phyloP scores from a whole-genome alignment of 352 stramenopile species.

The Phytophthora ohioensis region DNA sequence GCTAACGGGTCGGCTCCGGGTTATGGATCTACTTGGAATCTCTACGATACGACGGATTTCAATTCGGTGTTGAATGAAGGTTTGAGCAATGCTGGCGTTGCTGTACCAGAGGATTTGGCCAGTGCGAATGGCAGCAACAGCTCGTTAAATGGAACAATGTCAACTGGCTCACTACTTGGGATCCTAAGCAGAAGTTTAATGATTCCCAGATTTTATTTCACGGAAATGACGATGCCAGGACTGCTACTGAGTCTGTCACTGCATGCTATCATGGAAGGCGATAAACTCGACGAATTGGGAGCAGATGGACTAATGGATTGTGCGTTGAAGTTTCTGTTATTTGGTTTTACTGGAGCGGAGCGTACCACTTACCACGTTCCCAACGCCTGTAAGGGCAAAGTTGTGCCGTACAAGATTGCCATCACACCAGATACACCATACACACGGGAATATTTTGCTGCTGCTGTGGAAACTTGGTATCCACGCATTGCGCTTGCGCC shows the following conservation, averaged over 20 bases:
- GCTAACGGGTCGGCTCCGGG: conserved; percentile 44
- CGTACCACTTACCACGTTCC: conserved; percentile 52
- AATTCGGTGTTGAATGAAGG: conserved; percentile 26
- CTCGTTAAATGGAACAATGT: conserved; percentile 24
- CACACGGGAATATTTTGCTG: conserved; percentile 70
- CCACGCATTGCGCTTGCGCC: conserved; percentile 61
- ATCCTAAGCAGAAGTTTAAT: conserved; percentile 42
- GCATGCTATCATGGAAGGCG: conserved; percentile 50
- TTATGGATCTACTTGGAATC: conserved; percentile 51
- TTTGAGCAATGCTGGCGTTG: conserved; percentile 30
- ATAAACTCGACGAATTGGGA: conserved; percentile 56
- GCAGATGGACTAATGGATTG: conserved; percentile 52
- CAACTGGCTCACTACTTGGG: conserved; percentile 9
- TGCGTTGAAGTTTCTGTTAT: conserved; percentile 53
- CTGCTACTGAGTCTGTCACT: conserved; percentile 66
- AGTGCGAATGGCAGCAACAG: conserved; percentile 11
- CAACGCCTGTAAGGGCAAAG: conserved; percentile 50
- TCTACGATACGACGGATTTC: conserved; percentile 45
- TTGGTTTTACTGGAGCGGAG: conserved; percentile 59
- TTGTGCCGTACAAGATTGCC: conserved; percentile 79
- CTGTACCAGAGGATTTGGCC: conserved; percentile 14
- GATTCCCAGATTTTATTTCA: conserved; percentile 71
- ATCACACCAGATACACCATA: conserved; percentile 75
- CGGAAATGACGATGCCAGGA: conserved; percentile 69
- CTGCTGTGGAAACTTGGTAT: conserved; percentile 61